A percentile compares a stretch with the other conserved stretches of the same genome.
phyloP scores from a whole-genome alignment of 2,329 filamentous ascomycete genomes.

The Colletotrichum tropicale region DNA sequence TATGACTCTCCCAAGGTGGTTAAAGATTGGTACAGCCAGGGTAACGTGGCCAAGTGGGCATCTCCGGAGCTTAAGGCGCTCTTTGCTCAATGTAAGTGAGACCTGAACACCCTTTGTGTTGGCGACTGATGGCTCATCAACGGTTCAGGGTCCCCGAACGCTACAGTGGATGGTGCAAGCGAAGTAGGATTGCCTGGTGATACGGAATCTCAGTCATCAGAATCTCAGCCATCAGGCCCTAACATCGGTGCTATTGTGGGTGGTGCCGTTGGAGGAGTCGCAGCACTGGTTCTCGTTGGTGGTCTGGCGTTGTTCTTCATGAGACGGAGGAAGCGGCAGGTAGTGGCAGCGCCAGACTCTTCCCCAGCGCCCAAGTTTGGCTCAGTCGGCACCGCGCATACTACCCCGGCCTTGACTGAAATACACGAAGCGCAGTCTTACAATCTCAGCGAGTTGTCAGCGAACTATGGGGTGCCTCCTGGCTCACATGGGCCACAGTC shows the following conservation, averaged over 20 bases:
- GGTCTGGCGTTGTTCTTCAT: slow-evolving; percentile 43
- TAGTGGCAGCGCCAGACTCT: background rate
- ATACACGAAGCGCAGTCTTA: background rate
- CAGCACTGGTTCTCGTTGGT: slow-evolving; percentile 41
- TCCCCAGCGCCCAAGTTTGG: background rate
- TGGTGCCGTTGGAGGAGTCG: slow-evolving; percentile 49
- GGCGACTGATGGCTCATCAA: background rate
- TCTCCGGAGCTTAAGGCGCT: slow-evolving; percentile 26
- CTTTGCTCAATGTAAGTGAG: slow-evolving; percentile 16
- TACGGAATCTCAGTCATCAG: slow-evolving; percentile 18
- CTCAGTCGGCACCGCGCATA: background rate
- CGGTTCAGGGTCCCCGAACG: background rate
- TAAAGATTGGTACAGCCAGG: slow-evolving; percentile 35
- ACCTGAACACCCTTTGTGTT: background rate
- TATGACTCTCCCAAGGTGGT: slow-evolving; percentile 37
- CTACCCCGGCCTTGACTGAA: background rate
- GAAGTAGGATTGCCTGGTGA: background rate
- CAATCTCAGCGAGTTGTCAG: background rate
- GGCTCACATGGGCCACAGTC: fast-evolving
- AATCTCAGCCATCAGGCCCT: slow-evolving; percentile 20
- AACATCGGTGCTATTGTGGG: slow-evolving; percentile 47
- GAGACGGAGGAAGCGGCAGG: slow-evolving; percentile 28
- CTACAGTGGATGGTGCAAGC: background rate
- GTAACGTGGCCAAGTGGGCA: slow-evolving; percentile 30
- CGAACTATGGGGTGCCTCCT: background rate